Evolutionary conservation across 345 rosid genomes (phyloP).

Genomic region (Moringa oleifera): DNA sequence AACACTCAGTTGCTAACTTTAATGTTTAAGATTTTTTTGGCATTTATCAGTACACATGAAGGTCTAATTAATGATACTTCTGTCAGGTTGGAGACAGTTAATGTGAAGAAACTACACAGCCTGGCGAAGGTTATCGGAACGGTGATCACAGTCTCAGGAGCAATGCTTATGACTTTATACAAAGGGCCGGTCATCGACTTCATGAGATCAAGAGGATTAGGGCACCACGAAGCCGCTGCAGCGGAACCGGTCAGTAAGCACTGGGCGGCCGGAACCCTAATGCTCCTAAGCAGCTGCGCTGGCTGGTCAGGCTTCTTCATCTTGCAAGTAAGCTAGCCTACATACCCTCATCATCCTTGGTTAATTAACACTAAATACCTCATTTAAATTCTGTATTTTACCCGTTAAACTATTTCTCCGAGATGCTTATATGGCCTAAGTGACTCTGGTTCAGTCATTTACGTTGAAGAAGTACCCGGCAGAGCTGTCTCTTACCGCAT

Average conservation of each 20-base stretch:
- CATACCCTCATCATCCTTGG: neutral
- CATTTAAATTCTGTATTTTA: no score
- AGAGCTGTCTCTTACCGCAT: slow-evolving; percentile 67
- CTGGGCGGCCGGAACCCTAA: slow-evolving; percentile 65
- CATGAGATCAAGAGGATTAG: slow-evolving; percentile 23
- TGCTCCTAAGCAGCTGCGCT: slow-evolving; percentile 54
- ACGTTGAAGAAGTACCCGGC: slow-evolving; percentile 88
- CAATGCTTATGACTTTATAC: slow-evolving; percentile 86
- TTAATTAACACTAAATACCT: no score
- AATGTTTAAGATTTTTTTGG: no score
- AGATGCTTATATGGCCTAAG: no score
- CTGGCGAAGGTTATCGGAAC: slow-evolving; percentile 82
- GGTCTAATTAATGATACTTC: neutral
- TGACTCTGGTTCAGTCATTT: slow-evolving; percentile 39
- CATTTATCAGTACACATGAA: no score
- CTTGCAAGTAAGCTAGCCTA: slow-evolving; percentile 68
- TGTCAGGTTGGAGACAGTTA: slow-evolving; percentile 66
- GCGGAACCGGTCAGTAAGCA: slow-evolving; percentile 29
- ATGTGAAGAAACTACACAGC: slow-evolving; percentile 53
- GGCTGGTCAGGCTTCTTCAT: slow-evolving; percentile 89
- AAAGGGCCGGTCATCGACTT: slow-evolving; percentile 82
- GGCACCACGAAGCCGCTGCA: slow-evolving; percentile 27
- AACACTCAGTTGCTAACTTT: no score
- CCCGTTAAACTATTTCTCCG: no score
- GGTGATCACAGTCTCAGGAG: slow-evolving; percentile 65